Evolutionary conservation across 2,329 filamentous ascomycete species (phyloP).

Genomic region (Talaromyces amestolkiae): DNA sequence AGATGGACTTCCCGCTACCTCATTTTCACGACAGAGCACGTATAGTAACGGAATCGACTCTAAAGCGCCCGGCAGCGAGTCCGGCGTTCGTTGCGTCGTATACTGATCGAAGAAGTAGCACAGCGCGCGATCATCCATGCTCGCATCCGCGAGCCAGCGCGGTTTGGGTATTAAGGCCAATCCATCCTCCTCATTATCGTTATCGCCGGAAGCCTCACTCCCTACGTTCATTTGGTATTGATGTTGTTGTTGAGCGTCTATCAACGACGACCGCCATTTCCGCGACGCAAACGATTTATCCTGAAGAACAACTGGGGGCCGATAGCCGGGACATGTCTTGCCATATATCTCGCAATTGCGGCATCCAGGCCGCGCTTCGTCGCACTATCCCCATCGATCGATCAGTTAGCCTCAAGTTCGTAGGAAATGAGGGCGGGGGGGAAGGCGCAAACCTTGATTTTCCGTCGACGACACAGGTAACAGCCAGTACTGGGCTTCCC

Average conservation of each 20-base stretch:
- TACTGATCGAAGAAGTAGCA: conserved; percentile 45
- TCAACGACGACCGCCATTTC: conserved; percentile 19
- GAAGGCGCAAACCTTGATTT: conserved; percentile 36
- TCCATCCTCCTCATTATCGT: conserved; percentile 1
- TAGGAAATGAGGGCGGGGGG: background rate
- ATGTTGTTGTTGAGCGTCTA: conserved; percentile 24
- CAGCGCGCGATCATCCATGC: conserved; percentile 37
- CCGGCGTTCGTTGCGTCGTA: conserved; percentile 28
- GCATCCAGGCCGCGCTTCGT: conserved; percentile 37
- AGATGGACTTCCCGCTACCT: conserved; percentile 22
- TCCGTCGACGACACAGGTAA: conserved; percentile 40
- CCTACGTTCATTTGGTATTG: background rate
- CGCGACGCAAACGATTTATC: conserved; percentile 35
- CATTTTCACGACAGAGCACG: conserved; percentile 27
- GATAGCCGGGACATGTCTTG: conserved; percentile 38
- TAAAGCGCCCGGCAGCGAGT: conserved; percentile 33
- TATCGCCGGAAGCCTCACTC: background rate
- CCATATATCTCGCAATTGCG: conserved; percentile 38
- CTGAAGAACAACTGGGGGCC: conserved; percentile 34
- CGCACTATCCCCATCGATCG: conserved; percentile 25
- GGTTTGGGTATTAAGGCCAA: conserved; percentile 20
- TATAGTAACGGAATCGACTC: conserved; percentile 39
- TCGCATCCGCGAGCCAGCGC: conserved; percentile 28
- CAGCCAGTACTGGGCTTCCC: conserved; percentile 42
- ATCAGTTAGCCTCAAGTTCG: conserved; percentile 18